These are phyloP conservation scores for Ochetophila trinervis DNA, from an alignment of 306 rosid genomes.

Conservation along the genomic window DNA sequence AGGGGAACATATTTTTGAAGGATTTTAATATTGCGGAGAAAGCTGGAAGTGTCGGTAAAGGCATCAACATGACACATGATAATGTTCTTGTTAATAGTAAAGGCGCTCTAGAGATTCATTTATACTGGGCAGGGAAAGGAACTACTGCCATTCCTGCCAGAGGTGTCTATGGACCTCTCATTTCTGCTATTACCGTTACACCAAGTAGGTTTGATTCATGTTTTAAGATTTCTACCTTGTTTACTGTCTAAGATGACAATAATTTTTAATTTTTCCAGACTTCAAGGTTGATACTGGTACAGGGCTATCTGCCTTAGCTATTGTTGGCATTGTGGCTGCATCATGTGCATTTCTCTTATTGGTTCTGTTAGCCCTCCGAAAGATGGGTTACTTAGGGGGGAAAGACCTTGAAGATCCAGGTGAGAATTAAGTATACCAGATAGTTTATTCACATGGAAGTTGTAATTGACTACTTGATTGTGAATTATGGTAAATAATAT, in stretches of 20 bases:
- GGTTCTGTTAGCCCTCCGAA: constrained; percentile 39
- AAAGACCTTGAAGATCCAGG: constrained; percentile 54
- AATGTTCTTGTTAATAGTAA: constrained; percentile 44
- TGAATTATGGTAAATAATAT: not conserved
- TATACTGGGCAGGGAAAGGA: constrained; percentile 83
- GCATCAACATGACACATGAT: constrained; percentile 26
- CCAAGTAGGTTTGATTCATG: constrained; percentile 44
- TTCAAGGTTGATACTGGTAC: constrained; percentile 41
- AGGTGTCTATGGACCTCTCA: constrained; percentile 83
- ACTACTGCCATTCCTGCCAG: constrained; percentile 58
- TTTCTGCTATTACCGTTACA: constrained; percentile 67
- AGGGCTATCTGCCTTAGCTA: constrained; percentile 50
- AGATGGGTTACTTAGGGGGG: constrained; percentile 44
- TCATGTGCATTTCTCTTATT: constrained; percentile 35
- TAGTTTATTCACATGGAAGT: constrained; percentile 5
- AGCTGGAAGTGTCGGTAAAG: constrained; percentile 65
- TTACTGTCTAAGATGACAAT: not conserved
- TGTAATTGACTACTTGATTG: not conserved
- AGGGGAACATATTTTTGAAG: constrained; percentile 51
- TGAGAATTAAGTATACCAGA: constrained; percentile 17
- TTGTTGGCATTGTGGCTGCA: constrained; percentile 61
- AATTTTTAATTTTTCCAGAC: constrained; percentile 30
- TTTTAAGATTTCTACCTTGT: constrained; percentile 5
- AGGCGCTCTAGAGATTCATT: constrained; percentile 63
- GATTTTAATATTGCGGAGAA: constrained; percentile 53